These are phyloP conservation scores for Dryas octopetala DNA, from an alignment of 306 rosid genomes.

Conservation along the genomic window DNA sequence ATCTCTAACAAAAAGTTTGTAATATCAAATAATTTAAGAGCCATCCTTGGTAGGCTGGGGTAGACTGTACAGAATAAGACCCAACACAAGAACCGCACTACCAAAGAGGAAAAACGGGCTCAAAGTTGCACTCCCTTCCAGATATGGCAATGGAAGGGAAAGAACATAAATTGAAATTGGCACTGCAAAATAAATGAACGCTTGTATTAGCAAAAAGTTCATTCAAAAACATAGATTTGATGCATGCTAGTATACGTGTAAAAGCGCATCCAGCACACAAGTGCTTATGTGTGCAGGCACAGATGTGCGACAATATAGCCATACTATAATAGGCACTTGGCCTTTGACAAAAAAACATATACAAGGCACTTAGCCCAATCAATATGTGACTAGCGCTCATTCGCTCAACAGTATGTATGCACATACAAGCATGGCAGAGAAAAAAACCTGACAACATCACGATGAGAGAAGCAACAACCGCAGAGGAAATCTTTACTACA, in stretches of 20 bases:
- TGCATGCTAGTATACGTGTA: background rate
- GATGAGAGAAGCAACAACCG: constrained; percentile 75
- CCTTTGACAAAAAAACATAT: background rate
- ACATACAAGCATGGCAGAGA: constrained; percentile 13
- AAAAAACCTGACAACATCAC: constrained; percentile 76
- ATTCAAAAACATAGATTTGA: background rate
- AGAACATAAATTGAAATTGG: constrained; percentile 73
- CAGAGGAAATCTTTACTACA: constrained; percentile 73
- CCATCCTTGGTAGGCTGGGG: constrained; percentile 41
- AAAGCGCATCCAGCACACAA: background rate
- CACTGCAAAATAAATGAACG: constrained; percentile 56
- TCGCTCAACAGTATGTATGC: background rate
- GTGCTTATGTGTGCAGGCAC: background rate
- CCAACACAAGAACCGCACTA: constrained; percentile 66
- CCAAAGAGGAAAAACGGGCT: constrained; percentile 79
- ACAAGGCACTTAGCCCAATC: background rate
- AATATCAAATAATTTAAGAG: constrained; percentile 22
- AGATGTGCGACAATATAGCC: background rate
- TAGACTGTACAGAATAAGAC: constrained; percentile 63
- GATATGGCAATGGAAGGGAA: constrained; percentile 84
- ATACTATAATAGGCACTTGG: no score
- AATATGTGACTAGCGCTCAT: background rate
- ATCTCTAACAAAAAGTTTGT: background rate
- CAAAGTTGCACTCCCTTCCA: constrained; percentile 54
- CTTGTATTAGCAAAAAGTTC: constrained; percentile 19